Conservation (phyloP, 1,284 basidiomycete species). For the Boletus nobilissimus region DNA sequence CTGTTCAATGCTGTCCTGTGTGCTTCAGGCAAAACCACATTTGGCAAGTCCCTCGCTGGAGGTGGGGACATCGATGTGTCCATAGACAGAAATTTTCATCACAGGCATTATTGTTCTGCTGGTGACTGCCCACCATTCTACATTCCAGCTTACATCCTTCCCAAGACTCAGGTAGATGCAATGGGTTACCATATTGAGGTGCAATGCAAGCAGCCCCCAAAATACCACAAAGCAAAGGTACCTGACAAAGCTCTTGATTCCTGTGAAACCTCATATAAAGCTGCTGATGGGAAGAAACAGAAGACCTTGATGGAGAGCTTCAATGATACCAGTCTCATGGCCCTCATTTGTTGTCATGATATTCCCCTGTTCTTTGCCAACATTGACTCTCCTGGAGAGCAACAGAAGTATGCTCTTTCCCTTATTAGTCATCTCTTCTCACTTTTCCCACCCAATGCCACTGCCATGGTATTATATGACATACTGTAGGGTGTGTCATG, state of each 20-base stretch:
- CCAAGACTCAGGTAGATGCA: slow-evolving; percentile 2
- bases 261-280: slow-evolving; percentile 7
- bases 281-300: slow-evolving; percentile 3
- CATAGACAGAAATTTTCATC: slow-evolving; percentile 2
- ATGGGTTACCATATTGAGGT: neutral
- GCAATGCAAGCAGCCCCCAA: neutral
- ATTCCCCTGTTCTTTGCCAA: slow-evolving; percentile 1
- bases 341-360: neutral
- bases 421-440: too few relatives aligned
- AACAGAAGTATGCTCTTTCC: slow-evolving; percentile 12
- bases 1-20: slow-evolving; percentile 1
- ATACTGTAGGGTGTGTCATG: neutral
- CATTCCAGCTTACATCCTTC: slow-evolving; percentile 14
- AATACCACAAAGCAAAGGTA: neutral
- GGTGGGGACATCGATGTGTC: neutral
- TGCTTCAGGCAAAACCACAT: neutral
- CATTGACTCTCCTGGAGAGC: neutral
- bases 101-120: neutral
- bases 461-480: neutral
- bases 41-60: neutral
- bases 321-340: slow-evolving; percentile 3
- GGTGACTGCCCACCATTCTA: slow-evolving; percentile 12
- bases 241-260: slow-evolving; percentile 11
- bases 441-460: neutral
- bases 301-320: neutral